phyloP scores from a whole-genome alignment of 2,329 filamentous ascomycete genomes.

The Cladosporium sp. region DNA sequence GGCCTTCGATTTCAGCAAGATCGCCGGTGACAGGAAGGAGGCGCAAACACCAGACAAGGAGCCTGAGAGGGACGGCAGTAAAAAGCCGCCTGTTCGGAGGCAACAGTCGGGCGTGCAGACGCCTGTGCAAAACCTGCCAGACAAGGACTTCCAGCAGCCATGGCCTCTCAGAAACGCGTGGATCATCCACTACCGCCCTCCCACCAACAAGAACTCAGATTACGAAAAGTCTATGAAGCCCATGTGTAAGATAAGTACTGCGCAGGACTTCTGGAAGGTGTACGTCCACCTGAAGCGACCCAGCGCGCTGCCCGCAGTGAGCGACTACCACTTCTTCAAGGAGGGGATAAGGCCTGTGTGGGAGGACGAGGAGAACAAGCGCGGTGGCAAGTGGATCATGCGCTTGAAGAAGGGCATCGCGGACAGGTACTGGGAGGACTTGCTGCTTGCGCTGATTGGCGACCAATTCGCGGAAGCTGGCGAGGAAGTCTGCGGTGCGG shows the following conservation, averaged over 20 bases:
- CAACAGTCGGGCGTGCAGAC: constrained; percentile 29
- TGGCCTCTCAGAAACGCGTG: constrained; percentile 77
- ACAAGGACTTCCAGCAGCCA: constrained; percentile 22
- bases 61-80: constrained; percentile 32
- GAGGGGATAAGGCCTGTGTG: constrained; percentile 95
- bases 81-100: constrained; percentile 31
- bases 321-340: constrained; percentile 97
- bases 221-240: constrained; percentile 96
- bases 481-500: constrained; percentile 92
- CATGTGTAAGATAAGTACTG: constrained; percentile 77
- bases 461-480: constrained; percentile 91
- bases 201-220: constrained; percentile 94
- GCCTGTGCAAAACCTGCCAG: constrained; percentile 16
- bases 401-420: constrained; percentile 95
- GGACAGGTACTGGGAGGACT: constrained; percentile 95
- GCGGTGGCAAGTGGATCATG: constrained; percentile 96
- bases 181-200: constrained; percentile 97
- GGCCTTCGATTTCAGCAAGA: constrained; percentile 73
- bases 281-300: constrained; percentile 89
- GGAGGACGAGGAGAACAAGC: constrained; percentile 97
- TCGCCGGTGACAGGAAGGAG: constrained; percentile 63
- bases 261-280: constrained; percentile 87
- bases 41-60: constrained; percentile 45
- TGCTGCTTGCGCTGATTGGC: constrained; percentile 85
- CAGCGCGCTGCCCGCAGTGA: constrained; percentile 83